phyloP scores from a whole-genome alignment of 352 stramenopile genomes.

The Lagenidium giganteum region DNA sequence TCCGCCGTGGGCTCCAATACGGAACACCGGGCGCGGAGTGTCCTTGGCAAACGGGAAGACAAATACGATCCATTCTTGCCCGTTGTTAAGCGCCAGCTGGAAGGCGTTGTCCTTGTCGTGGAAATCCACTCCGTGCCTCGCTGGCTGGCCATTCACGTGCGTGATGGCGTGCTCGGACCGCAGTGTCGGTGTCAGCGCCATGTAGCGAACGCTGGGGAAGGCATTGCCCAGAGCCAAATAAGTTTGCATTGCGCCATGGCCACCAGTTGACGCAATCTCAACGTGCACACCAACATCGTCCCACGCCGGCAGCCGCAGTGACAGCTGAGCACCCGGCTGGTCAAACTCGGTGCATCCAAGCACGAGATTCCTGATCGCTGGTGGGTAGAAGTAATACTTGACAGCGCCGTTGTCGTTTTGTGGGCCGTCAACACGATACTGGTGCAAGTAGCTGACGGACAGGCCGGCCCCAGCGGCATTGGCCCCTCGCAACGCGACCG shows the following conservation, averaged over 20 bases:
- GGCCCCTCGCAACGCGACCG: slow-evolving; percentile 27
- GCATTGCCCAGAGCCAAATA: slow-evolving; percentile 72
- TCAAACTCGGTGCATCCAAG: no score
- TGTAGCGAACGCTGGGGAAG: slow-evolving; percentile 72
- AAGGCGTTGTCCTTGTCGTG: slow-evolving; percentile 39
- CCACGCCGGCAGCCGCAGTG: slow-evolving; percentile 56
- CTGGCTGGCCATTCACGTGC: slow-evolving; percentile 40
- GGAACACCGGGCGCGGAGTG: slow-evolving; percentile 9
- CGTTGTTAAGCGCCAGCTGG: slow-evolving; percentile 69
- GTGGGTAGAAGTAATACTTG: slow-evolving; percentile 80
- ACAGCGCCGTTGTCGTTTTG: slow-evolving; percentile 77
- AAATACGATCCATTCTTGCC: slow-evolving; percentile 67
- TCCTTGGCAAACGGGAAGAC: slow-evolving; percentile 30
- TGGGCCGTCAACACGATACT: slow-evolving; percentile 65
- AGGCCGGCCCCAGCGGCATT: slow-evolving; percentile 39
- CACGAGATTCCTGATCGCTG: slow-evolving; percentile 67
- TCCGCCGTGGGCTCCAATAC: slow-evolving; percentile 37
- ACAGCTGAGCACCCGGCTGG: no score
- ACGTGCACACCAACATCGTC: slow-evolving; percentile 68
- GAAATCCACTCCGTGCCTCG: slow-evolving; percentile 29
- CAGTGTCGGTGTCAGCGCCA: slow-evolving; percentile 54
- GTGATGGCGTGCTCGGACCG: slow-evolving; percentile 58
- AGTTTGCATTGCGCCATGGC: slow-evolving; percentile 23
- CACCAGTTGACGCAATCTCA: slow-evolving; percentile 38
- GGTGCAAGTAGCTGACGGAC: slow-evolving; percentile 60